phyloP scores from a whole-genome alignment of 192 early-diverging fungal genomes.

The Ramicandelaber brevisporus region DNA sequence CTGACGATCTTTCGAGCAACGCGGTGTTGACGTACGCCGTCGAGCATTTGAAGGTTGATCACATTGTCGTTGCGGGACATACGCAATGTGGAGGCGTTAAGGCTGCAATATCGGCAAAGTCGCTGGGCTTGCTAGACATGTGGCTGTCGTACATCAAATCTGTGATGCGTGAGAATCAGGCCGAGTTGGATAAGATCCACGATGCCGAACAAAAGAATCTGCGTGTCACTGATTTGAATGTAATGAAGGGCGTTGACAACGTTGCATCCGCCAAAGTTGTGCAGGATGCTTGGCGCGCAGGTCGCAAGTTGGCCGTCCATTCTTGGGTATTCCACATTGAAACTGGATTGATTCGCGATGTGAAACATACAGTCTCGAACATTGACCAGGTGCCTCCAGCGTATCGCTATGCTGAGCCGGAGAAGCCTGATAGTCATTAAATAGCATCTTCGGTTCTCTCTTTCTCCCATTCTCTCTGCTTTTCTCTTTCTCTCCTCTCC shows the following conservation, averaged over 20 bases:
- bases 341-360: conserved; percentile 21
- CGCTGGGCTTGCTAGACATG: conserved; percentile 63
- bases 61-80: conserved; percentile 80
- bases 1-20: conserved; percentile 54
- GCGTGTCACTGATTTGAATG: conserved; percentile 58
- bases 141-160: conserved; percentile 79
- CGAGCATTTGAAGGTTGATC: conserved; percentile 69
- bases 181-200: conserved; percentile 19
- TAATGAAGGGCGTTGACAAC: conserved; percentile 42
- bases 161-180: conserved; percentile 32
- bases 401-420: conserved; percentile 6
- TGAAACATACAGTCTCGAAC: conserved; percentile 8
- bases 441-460: background rate
- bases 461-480: too few species aligned
- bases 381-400: conserved; percentile 8
- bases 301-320: conserved; percentile 40
- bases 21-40: conserved; percentile 88
- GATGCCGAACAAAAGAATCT: conserved; percentile 19
- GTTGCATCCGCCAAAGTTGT: conserved; percentile 50
- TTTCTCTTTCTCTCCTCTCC: too few species aligned
- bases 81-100: conserved; percentile 48
- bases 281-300: conserved; percentile 54
- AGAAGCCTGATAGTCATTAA: conserved; percentile 1
- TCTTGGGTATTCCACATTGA: conserved; percentile 46
- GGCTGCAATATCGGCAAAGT: conserved; percentile 25